Conservation (phyloP, 2,329 filamentous ascomycete genomes). For the Phaeophleospora eucalypticola region DNA sequence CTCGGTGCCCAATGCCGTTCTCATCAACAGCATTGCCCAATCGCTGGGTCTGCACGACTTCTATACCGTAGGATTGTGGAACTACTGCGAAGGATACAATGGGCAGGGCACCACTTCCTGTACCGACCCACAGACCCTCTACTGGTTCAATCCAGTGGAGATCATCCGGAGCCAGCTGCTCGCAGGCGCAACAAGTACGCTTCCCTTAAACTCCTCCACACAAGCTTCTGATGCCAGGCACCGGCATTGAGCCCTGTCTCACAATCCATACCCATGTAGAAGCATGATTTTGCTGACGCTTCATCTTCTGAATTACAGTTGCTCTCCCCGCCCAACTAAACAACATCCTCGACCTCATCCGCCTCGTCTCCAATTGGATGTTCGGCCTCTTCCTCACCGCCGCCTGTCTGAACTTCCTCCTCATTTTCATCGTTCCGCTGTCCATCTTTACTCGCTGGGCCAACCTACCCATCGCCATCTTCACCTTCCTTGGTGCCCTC, state of each 20-base stretch:
- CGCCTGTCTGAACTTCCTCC: conserved; percentile 64
- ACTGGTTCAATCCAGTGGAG: conserved; percentile 87
- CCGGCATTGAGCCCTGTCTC: neutral
- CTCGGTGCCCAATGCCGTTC: conserved; percentile 63
- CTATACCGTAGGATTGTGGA: conserved; percentile 89
- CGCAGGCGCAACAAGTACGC: conserved; percentile 68
- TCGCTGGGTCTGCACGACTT: conserved; percentile 88
- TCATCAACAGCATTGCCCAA: conserved; percentile 84
- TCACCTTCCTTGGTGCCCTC: conserved; percentile 64
- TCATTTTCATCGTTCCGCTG: conserved; percentile 61
- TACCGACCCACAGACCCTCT: conserved; percentile 64
- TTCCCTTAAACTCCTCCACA: neutral
- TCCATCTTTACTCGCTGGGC: conserved; percentile 51
- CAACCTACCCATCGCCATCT: conserved; percentile 63
- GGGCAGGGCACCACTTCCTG: conserved; percentile 72
- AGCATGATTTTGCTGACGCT: conserved; percentile 29
- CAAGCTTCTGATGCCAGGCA: conserved; percentile 3
- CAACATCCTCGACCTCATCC: conserved; percentile 69
- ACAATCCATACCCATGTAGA: no score
- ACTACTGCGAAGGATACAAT: conserved; percentile 82
- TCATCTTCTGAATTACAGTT: conserved; percentile 43
- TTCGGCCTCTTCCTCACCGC: conserved; percentile 79
- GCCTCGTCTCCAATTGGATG: conserved; percentile 76
- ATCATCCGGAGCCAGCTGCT: conserved; percentile 78
- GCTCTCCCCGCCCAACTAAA: conserved; percentile 71